Base-by-base conservation (phyloP, 1,284 basidiomycete genomes). In the Xerocomus amazonicus region DNA sequence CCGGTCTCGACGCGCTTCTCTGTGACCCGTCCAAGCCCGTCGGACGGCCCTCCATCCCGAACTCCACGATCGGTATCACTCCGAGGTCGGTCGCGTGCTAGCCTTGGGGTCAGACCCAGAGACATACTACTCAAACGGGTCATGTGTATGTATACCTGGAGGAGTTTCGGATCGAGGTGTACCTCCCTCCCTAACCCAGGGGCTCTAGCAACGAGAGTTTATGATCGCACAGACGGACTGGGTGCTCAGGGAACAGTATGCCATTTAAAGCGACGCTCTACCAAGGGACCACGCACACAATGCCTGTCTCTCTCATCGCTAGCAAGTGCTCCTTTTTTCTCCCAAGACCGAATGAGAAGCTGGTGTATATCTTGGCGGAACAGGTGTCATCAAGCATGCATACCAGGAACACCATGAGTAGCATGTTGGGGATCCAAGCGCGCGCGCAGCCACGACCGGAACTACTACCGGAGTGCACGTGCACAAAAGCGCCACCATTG, bases 51-150 rank as follows among this genome's bases (percentile, higher is more conserved):
- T 81, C 87, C 52, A 77, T 87, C 70, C 73, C 84, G 55, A 71
- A 76, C 62, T 76, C 66, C 16, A 90, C 87, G 10, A 85, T 81
- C 49, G 84, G 61, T 94, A 94, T 59, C 92, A 94, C 62, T 87
- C 84, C 0, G 87, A 88, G 62, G 81, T 74, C 56, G 87, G 84
- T 9, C 78, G 83, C 10, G 76, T 90, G 17, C 71, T 88, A 43
- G 72, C 91, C 38, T 84, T 85, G 4, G 90, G 90, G 0, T 83
- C 83, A 13, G 88, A 90, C 60, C 84, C 85, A 1, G 69, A 81
- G 62, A 80, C 77, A 7, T 54, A 73, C 57, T 67, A 73, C 50
- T 48, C 67, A 37, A 52, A 68, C 35, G n/a, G n/a, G 66, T 23
- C 19, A 66, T 2, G 61, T 69, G 7, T 52, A 57, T 17, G 62